Conservation (phyloP, 1,284 basidiomycete genomes). For the Pterulicium gracile region DNA sequence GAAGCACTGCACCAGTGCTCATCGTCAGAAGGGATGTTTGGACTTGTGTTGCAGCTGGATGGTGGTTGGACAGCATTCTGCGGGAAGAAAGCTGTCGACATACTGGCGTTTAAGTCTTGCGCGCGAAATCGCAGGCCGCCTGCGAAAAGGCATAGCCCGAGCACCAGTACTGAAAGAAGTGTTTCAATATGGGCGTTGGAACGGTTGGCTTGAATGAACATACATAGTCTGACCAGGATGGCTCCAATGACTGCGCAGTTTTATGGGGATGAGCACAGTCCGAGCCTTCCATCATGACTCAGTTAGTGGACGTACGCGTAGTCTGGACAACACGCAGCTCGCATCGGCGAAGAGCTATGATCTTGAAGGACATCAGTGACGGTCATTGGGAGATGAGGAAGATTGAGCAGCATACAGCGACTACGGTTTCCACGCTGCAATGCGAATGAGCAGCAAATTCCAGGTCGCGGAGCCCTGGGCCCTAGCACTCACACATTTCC, state of each 20-base stretch:
- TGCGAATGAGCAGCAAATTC: too few species aligned
- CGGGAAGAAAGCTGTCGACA: constrained; percentile 15
- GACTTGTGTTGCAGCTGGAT: constrained; percentile 62
- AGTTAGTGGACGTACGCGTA: constrained; percentile 36
- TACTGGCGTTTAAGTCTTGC: constrained; percentile 67
- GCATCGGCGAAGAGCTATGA: constrained; percentile 74
- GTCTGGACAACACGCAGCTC: constrained; percentile 81
- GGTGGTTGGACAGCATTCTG: background rate
- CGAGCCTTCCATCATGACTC: background rate
- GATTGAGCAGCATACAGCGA: constrained; percentile 43
- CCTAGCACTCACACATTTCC: constrained; percentile 53
- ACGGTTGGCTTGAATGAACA: constrained; percentile 16
- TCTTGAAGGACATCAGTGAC: constrained; percentile 25
- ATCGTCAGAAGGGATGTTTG: constrained; percentile 78
- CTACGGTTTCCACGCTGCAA: constrained; percentile 58
- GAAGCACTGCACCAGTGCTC: constrained; percentile 67
- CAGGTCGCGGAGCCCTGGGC: too few species aligned
- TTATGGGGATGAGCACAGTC: too few species aligned
- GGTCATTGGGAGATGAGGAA: background rate
- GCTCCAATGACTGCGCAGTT: constrained; percentile 66
- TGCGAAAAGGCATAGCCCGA: constrained; percentile 76
- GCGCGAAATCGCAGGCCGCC: constrained; percentile 71
- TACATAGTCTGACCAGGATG: constrained; percentile 68
- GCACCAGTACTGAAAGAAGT: constrained; percentile 37
- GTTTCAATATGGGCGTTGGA: constrained; percentile 3